These are phyloP conservation scores for Liriodendron chinense DNA, from an alignment of 164 flowering plant species.

Conservation along the genomic window DNA sequence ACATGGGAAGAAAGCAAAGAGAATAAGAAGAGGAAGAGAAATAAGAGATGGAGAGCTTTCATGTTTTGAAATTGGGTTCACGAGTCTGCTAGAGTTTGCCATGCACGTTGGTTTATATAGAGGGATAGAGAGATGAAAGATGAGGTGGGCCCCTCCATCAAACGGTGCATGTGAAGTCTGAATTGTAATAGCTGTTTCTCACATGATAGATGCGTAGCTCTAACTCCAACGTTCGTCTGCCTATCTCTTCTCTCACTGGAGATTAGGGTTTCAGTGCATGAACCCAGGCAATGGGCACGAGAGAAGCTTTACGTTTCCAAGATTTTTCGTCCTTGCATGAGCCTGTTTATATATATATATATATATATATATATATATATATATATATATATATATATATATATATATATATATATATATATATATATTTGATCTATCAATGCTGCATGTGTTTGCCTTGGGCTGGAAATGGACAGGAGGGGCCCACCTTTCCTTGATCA, in stretches of 20 bases:
- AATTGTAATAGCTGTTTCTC: not conserved
- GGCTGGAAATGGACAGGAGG: too few species aligned
- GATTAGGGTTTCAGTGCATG: not conserved
- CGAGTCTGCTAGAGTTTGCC: not conserved
- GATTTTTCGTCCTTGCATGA: not conserved
- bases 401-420: too few species aligned
- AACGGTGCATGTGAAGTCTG: slow-evolving; percentile 1
- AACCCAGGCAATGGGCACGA: not conserved
- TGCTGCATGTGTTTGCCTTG: too few species aligned
- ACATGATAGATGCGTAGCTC: not conserved
- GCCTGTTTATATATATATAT: too few species aligned
- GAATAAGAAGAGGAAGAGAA: not conserved
- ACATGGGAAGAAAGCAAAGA: slow-evolving; percentile 3
- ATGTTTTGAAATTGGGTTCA: not conserved
- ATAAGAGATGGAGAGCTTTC: not conserved
- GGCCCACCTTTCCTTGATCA: too few species aligned
- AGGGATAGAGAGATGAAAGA: not conserved
- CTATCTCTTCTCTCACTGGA: not conserved
- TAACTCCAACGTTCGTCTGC: not conserved
- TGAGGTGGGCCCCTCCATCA: not conserved
- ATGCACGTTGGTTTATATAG: not conserved
- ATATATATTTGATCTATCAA: too few species aligned
- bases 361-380: too few species aligned
- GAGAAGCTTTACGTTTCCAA: not conserved
- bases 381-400: too few species aligned